Conservation (phyloP, 2,329 filamentous ascomycete genomes). For the Aspergillus ochraceoroseus region DNA sequence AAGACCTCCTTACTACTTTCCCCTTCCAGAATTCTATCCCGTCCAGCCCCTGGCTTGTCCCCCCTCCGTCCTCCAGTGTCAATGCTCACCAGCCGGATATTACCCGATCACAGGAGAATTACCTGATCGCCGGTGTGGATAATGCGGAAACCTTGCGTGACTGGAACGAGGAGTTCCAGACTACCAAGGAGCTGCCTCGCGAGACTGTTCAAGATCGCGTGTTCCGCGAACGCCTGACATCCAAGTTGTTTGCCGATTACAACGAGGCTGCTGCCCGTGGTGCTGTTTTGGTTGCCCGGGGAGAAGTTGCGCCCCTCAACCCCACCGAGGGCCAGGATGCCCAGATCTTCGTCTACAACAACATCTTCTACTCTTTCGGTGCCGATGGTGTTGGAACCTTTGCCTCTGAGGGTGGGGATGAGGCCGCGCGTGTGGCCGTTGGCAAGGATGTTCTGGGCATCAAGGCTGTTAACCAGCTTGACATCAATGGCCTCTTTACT, state of each 20-base stretch:
- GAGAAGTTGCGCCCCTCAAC: constrained; percentile 89
- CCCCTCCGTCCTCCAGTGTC: constrained; percentile 57
- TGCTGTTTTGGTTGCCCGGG: constrained; percentile 83
- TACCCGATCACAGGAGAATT: constrained; percentile 87
- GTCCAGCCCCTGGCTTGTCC: constrained; percentile 85
- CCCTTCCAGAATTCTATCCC: constrained; percentile 94
- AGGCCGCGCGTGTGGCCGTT: constrained; percentile 90
- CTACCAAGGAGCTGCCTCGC: constrained; percentile 86
- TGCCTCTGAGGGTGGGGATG: constrained; percentile 90
- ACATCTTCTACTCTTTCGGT: constrained; percentile 98
- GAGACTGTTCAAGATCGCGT: constrained; percentile 93
- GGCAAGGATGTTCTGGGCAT: constrained; percentile 96
- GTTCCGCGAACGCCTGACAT: constrained; percentile 87
- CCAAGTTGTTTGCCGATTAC: constrained; percentile 96
- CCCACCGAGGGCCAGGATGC: constrained; percentile 88
- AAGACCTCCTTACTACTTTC: constrained; percentile 86
- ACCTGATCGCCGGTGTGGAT: constrained; percentile 81
- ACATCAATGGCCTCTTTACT: constrained; percentile 90
- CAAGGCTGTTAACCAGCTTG: constrained; percentile 90
- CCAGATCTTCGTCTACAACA: constrained; percentile 99
- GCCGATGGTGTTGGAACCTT: constrained; percentile 97
- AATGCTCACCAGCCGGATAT: constrained; percentile 74
- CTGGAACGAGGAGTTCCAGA: constrained; percentile 99
- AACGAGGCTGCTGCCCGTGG: constrained; percentile 91
- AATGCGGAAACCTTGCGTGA: constrained; percentile 91